phyloP scores from a whole-genome alignment of 1,139 yeast genomes.

The Sugiyamaella castrensis region DNA sequence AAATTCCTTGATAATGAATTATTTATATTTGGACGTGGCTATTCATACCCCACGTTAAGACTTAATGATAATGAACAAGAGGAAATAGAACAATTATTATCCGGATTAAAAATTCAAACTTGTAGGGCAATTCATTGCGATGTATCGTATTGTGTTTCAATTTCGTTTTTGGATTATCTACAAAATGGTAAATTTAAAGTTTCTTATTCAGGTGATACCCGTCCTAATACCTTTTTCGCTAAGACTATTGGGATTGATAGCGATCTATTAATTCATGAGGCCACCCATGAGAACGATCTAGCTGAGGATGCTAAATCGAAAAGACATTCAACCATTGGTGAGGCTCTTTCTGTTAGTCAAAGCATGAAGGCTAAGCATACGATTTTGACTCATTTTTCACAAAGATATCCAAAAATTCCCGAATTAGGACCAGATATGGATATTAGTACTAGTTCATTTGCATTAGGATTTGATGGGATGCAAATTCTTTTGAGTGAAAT shows the following conservation, averaged over 20 bases:
- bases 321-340: slow-evolving; percentile 86
- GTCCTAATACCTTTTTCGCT: slow-evolving; percentile 69
- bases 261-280: slow-evolving; percentile 85
- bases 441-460: slow-evolving; percentile 29
- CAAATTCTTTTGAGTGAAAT: slow-evolving; percentile 45
- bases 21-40: slow-evolving; percentile 42
- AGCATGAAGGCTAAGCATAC: slow-evolving; percentile 70
- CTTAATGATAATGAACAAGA: neutral
- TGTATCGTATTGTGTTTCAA: slow-evolving; percentile 71
- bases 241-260: slow-evolving; percentile 59
- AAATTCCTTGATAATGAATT: slow-evolving; percentile 67
- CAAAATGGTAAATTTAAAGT: slow-evolving; percentile 50
- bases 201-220: slow-evolving; percentile 92
- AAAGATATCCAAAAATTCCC: slow-evolving; percentile 75
- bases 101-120: slow-evolving; percentile 35
- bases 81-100: neutral
- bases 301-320: slow-evolving; percentile 79
- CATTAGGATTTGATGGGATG: slow-evolving; percentile 65
- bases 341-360: slow-evolving; percentile 70
- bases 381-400: slow-evolving; percentile 87
- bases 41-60: slow-evolving; percentile 4
- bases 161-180: slow-evolving; percentile 42
- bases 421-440: slow-evolving; percentile 26
- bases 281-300: slow-evolving; percentile 80
- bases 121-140: slow-evolving; percentile 84